Evolutionary conservation across 352 stramenopile genomes (phyloP).

Genomic region (Phytophthora foliorum): DNA sequence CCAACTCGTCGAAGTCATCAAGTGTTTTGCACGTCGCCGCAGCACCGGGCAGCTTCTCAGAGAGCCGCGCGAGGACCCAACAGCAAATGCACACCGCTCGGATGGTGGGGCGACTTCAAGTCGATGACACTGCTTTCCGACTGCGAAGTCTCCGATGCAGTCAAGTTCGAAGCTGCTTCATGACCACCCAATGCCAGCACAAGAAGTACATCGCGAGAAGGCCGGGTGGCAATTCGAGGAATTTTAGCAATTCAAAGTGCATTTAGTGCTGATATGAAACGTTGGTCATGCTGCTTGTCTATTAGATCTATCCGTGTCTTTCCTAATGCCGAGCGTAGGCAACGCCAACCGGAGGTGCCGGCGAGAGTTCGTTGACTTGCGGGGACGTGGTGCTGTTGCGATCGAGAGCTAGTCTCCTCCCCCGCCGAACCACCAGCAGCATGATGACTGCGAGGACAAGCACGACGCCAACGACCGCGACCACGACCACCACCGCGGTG

Average conservation of each 20-base stretch:
- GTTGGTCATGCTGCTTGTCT: slow-evolving; percentile 2
- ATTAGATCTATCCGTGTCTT: slow-evolving; percentile 6
- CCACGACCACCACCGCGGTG: slow-evolving; percentile 29
- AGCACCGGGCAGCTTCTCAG: not conserved
- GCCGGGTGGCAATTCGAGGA: too few relatives aligned
- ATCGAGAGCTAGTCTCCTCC: slow-evolving; percentile 27
- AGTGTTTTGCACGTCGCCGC: not conserved
- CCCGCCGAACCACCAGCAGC: slow-evolving; percentile 22
- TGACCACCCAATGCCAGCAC: not conserved
- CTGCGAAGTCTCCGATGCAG: not conserved
- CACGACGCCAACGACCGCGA: slow-evolving; percentile 19
- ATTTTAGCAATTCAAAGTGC: too few relatives aligned
- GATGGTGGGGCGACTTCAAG: not conserved
- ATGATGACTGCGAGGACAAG: slow-evolving; percentile 23
- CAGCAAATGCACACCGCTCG: not conserved
- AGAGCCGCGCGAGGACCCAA: not conserved
- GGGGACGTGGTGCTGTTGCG: slow-evolving; percentile 26
- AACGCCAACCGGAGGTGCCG: slow-evolving; percentile 18
- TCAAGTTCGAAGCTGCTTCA: slow-evolving; percentile 3
- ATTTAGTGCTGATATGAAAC: not conserved
- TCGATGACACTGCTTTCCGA: not conserved
- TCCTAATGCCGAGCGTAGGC: slow-evolving; percentile 33
- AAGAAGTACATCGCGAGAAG: too few relatives aligned
- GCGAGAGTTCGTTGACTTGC: slow-evolving; percentile 17
- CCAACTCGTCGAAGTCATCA: not conserved